Base-by-base conservation (phyloP, 2,329 filamentous ascomycete genomes). In the Paecilomyces fulvus region DNA sequence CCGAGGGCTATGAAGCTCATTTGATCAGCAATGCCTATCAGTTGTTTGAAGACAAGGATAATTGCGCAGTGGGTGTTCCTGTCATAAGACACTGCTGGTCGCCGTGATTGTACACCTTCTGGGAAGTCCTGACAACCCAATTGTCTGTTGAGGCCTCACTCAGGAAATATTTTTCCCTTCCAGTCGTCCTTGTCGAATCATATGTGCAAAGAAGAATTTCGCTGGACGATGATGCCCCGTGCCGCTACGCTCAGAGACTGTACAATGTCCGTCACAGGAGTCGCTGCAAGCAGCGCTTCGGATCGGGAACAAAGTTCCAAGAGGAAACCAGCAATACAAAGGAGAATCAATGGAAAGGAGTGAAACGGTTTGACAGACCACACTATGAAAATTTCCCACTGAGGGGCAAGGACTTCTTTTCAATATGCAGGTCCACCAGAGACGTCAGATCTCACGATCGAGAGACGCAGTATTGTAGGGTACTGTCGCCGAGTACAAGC, bases 401-500 rank as follows among this genome's bases (percentile, higher is more conserved):
- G 48, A 17, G 48, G 48, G 23, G 37, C 23, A 28, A 23, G 7
- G 20, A 28, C 17, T 28, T 28, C 48, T 49, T 20, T 49, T 49
- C 46, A 23, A 49, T 20, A 20, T 14, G 20, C 53, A 52, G 46
- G 25, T 51, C 51, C 23, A 30, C 33, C 31, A 51, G 55, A 54
- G 49, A 57, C 49, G 55, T 57, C 55, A 59, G 50, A 30, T 31
- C 54, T 54, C 56, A 51, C 53, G 46, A 50, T 54, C 23, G 49
- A 58, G 52, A 55, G 46, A 55, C 57, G 51, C 55, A 50, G 56
- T 59, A 62, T 61, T 58, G 61, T 55, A 30, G 37, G 30, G 54
- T 54, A 51, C 55, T 56, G 59, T 55, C 54, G 56, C 58, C 57
- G 55, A 61, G 58, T 65, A 62, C 63, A 63, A 56, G 58, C 55